Evolutionary conservation across 2,329 filamentous ascomycete species (phyloP).

Genomic region (Colletotrichum godetiae): DNA sequence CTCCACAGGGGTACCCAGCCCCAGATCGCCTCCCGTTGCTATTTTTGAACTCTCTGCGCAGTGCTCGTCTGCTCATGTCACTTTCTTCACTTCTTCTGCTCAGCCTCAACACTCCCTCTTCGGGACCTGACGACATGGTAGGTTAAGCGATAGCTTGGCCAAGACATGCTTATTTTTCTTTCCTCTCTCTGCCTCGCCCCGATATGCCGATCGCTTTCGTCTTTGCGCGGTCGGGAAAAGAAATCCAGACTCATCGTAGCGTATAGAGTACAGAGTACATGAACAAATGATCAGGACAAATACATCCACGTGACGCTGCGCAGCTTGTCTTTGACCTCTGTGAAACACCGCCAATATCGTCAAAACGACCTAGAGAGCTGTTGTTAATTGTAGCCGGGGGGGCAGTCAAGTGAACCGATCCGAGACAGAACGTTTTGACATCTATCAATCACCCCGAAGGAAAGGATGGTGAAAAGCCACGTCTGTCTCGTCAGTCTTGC

Average conservation of each 20-base stretch:
- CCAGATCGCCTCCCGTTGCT: constrained; percentile 7
- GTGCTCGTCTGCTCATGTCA: not conserved
- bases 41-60: constrained; percentile 1
- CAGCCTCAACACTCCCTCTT: not conserved
- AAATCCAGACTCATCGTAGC: not conserved
- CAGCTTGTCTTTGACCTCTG: not conserved
- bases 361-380: not conserved
- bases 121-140: not conserved
- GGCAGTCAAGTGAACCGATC: no score
- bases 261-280: not conserved
- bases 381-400: not conserved
- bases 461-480: not conserved
- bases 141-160: not conserved
- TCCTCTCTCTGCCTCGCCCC: not conserved
- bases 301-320: not conserved
- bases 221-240: not conserved
- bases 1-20: not conserved
- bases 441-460: not conserved
- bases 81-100: not conserved
- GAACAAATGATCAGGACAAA: no score
- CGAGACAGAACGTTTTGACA: not conserved
- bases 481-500: not conserved
- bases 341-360: not conserved
- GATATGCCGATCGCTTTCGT: not conserved
- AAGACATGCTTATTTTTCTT: not conserved